phyloP scores from a whole-genome alignment of 2,329 filamentous ascomycete genomes.

The Ophiostoma sp. region DNA sequence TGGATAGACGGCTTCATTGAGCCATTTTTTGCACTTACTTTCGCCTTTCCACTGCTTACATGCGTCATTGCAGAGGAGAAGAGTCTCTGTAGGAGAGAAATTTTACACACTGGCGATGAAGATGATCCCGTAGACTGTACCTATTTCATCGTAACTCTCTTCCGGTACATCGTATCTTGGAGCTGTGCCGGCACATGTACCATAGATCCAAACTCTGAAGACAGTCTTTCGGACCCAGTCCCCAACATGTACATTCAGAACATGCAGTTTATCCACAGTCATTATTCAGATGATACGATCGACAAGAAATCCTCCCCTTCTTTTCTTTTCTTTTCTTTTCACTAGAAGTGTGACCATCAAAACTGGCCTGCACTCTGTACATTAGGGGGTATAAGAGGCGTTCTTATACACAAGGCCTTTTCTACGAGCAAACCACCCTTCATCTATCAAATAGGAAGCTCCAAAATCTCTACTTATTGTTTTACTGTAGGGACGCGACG shows the following conservation, averaged over 20 bases:
- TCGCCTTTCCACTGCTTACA: neutral
- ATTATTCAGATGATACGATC: neutral
- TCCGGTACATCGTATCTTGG: neutral
- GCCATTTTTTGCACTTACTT: slow-evolving; percentile 9
- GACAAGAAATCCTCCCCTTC: neutral
- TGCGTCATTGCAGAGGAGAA: slow-evolving; percentile 8
- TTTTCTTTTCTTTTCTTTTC: neutral
- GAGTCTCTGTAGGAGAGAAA: too few species aligned
- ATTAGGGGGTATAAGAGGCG: slow-evolving; percentile 7
- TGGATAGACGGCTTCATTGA: slow-evolving; percentile 20
- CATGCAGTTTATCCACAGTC: neutral
- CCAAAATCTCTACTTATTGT: neutral
- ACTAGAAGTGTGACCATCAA: neutral
- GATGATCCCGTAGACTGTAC: too few species aligned
- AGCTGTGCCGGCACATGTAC: neutral
- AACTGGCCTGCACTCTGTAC: neutral
- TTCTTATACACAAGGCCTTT: neutral
- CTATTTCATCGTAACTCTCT: neutral
- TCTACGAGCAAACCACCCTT: neutral
- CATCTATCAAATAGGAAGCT: slow-evolving; percentile 13
- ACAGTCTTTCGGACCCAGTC: neutral
- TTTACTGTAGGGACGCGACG: neutral
- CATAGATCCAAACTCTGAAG: neutral
- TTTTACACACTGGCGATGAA: too few species aligned
- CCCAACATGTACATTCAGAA: neutral